Base-by-base conservation (phyloP, 2,329 filamentous ascomycete genomes). In the Fusarium liriodendri region DNA sequence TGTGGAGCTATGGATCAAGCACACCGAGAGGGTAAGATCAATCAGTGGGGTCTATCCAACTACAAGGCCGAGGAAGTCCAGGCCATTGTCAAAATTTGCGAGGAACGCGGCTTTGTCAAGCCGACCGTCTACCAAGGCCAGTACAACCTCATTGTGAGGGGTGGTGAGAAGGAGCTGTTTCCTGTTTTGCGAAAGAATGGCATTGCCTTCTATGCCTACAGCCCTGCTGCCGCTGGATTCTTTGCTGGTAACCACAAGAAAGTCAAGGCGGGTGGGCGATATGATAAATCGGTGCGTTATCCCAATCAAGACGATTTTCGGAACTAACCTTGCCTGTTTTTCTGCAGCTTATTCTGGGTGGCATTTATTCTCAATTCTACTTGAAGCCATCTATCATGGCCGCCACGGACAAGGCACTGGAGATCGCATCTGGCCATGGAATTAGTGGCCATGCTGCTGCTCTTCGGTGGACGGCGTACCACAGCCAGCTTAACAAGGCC, bases 121-220 rank as follows among this genome's bases (percentile, higher is more conserved):
- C 87, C 87, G 0, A 80, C 77, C 6, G 84, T 86, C 4, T 88
- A 86, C 68, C 84, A 89, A 71, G 85, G 87, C 2, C 80, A 84
- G 9, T 88, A 88, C 76, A 87, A 87, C 63, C 79, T 83, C 9
- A 76, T 88, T 14, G 80, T 81, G 4, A 80, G 87, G 52, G 77
- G 80, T 3, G 80, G 77, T 7, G 87, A 88, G 66, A 79, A 79
- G 35, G 80, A 82, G 14, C 76, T 88, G 2, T 82, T 87, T 20
- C 84, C 85, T 0, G 60, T 84, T 0, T 74, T 87, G 13, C 81
- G 85, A 3, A 80, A 83, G 62, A 73, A 85, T 40, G 79, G 78
- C 14, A 86, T 88, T 2, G 75, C 82, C 0, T 87, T 87, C 62
- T 84, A 83, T 66, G 85, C 83, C 0, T 88, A 83, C 66, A 84